A percentile compares a stretch with the other conserved stretches of the same genome.
These are phyloP conservation scores for Trametes pubescens DNA, from an alignment of 1,284 basidiomycete genomes.

Conservation along the genomic window DNA sequence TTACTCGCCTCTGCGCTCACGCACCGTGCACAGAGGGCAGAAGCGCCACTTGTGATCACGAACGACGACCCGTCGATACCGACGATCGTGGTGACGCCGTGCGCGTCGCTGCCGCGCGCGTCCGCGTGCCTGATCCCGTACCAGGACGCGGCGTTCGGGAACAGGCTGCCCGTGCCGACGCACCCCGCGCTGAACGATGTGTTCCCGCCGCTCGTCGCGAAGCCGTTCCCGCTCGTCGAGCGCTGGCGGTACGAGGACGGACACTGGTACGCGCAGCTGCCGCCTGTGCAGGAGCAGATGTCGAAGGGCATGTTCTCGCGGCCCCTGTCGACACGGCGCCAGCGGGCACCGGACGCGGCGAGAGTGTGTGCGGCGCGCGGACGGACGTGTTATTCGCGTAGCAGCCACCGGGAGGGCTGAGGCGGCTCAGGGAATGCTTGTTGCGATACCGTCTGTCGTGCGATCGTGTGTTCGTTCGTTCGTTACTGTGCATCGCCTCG, in stretches of 20 bases:
- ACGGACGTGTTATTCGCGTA: constrained; percentile 28
- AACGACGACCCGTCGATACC: constrained; percentile 50
- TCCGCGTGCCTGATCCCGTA: constrained; percentile 56
- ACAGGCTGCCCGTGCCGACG: constrained; percentile 58
- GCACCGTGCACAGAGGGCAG: constrained; percentile 14
- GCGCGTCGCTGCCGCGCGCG: constrained; percentile 48
- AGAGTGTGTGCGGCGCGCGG: constrained; percentile 24
- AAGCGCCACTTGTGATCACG: constrained; percentile 30
- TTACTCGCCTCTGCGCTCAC: background rate
- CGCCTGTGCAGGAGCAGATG: constrained; percentile 56
- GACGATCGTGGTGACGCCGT: constrained; percentile 59
- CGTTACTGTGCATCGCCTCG: background rate
- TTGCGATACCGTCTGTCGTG: constrained; percentile 12
- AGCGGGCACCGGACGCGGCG: constrained; percentile 28
- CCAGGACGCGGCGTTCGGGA: constrained; percentile 62
- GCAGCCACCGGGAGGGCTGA: constrained; percentile 30
- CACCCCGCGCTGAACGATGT: constrained; percentile 57
- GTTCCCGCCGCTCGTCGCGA: constrained; percentile 52
- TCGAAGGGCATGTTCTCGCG: constrained; percentile 52
- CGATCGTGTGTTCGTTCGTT: constrained; percentile 3
- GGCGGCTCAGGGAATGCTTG: background rate
- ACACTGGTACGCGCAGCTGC: constrained; percentile 61
- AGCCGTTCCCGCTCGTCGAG: constrained; percentile 43
- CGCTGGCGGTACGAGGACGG: constrained; percentile 60
- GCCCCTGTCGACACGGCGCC: constrained; percentile 36